Base-by-base conservation (phyloP, 1,284 basidiomycete genomes). In the Stereum hirsutum region DNA sequence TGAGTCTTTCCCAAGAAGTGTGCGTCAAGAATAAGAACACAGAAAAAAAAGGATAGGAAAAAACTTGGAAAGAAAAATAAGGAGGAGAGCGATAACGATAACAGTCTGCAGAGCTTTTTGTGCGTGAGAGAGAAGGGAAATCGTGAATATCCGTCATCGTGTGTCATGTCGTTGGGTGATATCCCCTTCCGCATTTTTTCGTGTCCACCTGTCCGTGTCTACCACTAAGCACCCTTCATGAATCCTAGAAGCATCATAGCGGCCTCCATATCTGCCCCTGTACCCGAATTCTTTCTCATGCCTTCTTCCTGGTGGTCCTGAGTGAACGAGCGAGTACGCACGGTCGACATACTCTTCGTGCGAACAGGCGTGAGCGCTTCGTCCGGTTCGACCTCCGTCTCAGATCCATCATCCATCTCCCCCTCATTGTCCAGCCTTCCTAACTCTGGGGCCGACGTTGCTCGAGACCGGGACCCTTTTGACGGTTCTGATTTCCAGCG, bases 201-300 rank as follows among this genome's bases (percentile, higher is more conserved):
- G 28, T 10, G 28, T 30, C 28, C n/a, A 10, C 3, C 27, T 4
- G 30, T 38, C 14, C 5, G 28, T 26, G 14, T 39, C 25, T 37
- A 37, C 17, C 3, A 26, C 49, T 39, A 54, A 33, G 39, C 51
- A 12, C 48, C 31, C 31, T 43, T 51, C 52, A 59, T 66, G 56
- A 70, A 70, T 28, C 57, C 65, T 30, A 70, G 53, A 12, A 71
- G 56, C 1, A 63, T 61, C 51, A 70, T 66, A 14, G 68, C 68
- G 0, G 69, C 68, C 53, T 72, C 69, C 42, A 70, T 60, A 25
- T 71, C 69, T 43, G 60, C 56, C 6, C 42, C 10, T 35, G 17
- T 17, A 19, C 8, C 17, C 48, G 8, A 47, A 49, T 15, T 46
- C 37, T 39, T 42, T 28, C 36, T 45, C 28, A 33, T 21, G 12